Base-by-base conservation (phyloP, 1,284 basidiomycete species). In the Gymnopus androsaceus region DNA sequence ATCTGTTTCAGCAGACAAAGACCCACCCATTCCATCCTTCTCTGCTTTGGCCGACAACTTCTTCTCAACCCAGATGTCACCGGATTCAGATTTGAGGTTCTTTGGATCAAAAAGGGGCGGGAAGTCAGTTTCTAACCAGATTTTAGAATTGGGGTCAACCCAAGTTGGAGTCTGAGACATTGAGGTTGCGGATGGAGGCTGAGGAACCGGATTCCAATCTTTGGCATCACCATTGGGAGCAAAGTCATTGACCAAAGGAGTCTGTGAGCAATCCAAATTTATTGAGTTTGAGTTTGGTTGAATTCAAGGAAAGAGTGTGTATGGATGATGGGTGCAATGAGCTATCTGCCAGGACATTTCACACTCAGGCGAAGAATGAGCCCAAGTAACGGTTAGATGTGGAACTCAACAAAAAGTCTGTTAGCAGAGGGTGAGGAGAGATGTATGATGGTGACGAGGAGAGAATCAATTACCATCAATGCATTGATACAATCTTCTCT, bases 361-460 rank as follows among this genome's bases (percentile, higher is more conserved):
- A 58, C 64, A 58, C 3, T 66, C 57, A 47, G 66, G 57, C 30
- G 73, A 73, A 59, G 81, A 82, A 68, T 90, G 88, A 19, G 88
- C 85, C 89, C 90, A 91, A 33, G 86, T 88, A n/a, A 88, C 84
- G 1, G 78, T 83, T 8, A 92, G 66, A 67, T 88, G 84, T 46
- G 87, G 83, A 12, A 90, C 75, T 52, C 78, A 75, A 59, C 85
- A 81, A 60, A 92, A 75, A 9, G 85, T 82, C 88, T 91, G 60
- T 34, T 30, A n/a, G 19, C 7, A 54, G 49, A 33, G 36, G 21
- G 11, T n/a, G 23, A 30, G 28, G 52, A 30, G 51, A 25, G 42
- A 54, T 34, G 11, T 51, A 54, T 48, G 42, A 38, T n/a, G n/a
- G n/a, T n/a, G n/a, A n/a, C n/a, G 17, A 50, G 21, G 51, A 31